Evolutionary conservation across 2,329 filamentous ascomycete genomes (phyloP).

Genomic region (Botrytis deweyae): DNA sequence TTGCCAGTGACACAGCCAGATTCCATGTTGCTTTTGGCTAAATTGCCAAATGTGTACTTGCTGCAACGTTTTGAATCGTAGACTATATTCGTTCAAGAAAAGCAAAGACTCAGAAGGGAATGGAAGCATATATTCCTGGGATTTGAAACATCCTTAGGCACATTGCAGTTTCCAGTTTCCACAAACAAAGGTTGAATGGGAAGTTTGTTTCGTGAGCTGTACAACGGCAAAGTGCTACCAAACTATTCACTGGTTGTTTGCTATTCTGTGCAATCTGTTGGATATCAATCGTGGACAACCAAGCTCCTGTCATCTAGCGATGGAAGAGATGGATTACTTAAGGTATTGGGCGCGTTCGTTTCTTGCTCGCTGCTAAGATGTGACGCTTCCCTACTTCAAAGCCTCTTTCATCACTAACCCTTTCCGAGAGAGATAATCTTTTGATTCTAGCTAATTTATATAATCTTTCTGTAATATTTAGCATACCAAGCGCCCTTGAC

Average conservation of each 20-base stretch:
- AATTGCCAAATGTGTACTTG: neutral
- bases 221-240: neutral
- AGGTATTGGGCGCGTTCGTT: neutral
- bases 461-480: accelerated
- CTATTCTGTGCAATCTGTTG: neutral
- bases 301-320: neutral
- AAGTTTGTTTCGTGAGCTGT: neutral
- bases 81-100: neutral
- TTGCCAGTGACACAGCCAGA: neutral
- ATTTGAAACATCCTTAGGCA: neutral
- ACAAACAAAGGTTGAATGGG: neutral
- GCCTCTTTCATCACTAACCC: neutral
- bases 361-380: neutral
- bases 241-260: neutral
- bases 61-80: neutral
- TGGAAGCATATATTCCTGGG: neutral
- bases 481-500: neutral
- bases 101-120: neutral
- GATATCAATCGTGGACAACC: neutral
- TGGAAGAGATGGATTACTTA: neutral
- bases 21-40: neutral
- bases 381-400: neutral
- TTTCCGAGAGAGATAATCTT: neutral
- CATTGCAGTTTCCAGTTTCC: neutral
- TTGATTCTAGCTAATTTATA: neutral